phyloP scores from a whole-genome alignment of 345 rosid species.

The Limnanthes douglasii region DNA sequence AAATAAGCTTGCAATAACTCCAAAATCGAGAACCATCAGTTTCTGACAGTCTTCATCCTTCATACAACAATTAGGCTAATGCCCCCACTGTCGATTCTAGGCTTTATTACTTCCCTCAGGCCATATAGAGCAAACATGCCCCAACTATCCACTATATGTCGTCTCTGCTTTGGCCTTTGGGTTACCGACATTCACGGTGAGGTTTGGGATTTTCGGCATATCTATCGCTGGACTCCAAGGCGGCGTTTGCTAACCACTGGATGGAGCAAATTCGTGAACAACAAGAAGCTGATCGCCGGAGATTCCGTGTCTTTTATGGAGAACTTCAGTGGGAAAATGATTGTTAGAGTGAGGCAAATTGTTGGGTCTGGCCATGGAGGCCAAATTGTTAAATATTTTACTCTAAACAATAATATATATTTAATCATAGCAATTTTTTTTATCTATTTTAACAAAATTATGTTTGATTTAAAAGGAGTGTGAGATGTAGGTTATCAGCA shows the following conservation, averaged over 20 bases:
- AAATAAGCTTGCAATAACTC: no score
- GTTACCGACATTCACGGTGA: slow-evolving; percentile 59
- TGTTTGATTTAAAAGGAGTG: no score
- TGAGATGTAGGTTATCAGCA: no score
- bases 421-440: no score
- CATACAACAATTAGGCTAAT: slow-evolving; percentile 15
- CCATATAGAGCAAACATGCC: slow-evolving; percentile 48
- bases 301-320: slow-evolving; percentile 83
- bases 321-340: slow-evolving; percentile 34
- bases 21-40: no score
- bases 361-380: slow-evolving; percentile 15
- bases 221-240: slow-evolving; percentile 81
- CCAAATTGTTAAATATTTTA: no score
- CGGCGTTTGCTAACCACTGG: slow-evolving; percentile 84
- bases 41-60: neutral
- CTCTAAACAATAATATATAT: no score
- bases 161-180: slow-evolving; percentile 15
- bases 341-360: slow-evolving; percentile 50
- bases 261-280: slow-evolving; percentile 90
- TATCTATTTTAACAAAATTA: no score
- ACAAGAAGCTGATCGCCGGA: slow-evolving; percentile 77
- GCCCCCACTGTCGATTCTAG: slow-evolving; percentile 42
- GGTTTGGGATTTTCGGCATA: slow-evolving; percentile 74
- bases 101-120: slow-evolving; percentile 84
- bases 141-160: slow-evolving; percentile 1